These are phyloP conservation scores for Elaeis oleifera DNA, from an alignment of 202 grass and related monocot species.

Conservation along the genomic window DNA sequence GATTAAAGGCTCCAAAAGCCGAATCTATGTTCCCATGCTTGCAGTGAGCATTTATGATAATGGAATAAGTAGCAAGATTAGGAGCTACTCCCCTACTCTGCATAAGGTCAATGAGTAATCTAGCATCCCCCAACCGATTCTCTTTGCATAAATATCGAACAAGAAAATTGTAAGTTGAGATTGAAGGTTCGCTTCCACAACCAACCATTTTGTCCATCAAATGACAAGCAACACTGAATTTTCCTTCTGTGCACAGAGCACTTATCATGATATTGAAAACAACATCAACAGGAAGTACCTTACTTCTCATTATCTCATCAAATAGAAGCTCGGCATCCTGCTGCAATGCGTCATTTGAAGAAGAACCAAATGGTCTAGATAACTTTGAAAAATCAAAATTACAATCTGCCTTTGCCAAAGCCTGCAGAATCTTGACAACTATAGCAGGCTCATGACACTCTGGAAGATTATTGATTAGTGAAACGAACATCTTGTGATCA, in stretches of 20 bases:
- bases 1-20: slow-evolving; percentile 22
- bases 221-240: slow-evolving; percentile 21
- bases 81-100: slow-evolving; percentile 14
- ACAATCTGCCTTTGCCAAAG: slow-evolving; percentile 22
- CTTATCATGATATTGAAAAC: slow-evolving; percentile 33
- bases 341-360: slow-evolving; percentile 25
- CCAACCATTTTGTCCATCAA: slow-evolving; percentile 30
- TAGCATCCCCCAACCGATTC: slow-evolving; percentile 22
- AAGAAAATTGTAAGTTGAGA: slow-evolving; percentile 31
- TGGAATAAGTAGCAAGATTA: slow-evolving; percentile 25
- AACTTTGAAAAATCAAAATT: slow-evolving; percentile 1
- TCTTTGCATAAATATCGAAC: slow-evolving; percentile 24
- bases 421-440: slow-evolving; percentile 27
- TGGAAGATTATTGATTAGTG: slow-evolving; percentile 16
- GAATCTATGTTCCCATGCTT: slow-evolving; percentile 28
- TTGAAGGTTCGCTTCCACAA: slow-evolving; percentile 24
- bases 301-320: slow-evolving; percentile 20
- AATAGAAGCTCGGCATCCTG: slow-evolving; percentile 19
- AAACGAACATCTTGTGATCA: slow-evolving; percentile 28
- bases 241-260: slow-evolving; percentile 25
- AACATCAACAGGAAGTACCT: slow-evolving; percentile 28
- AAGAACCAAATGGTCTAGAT: slow-evolving; percentile 7
- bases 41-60: slow-evolving; percentile 26
- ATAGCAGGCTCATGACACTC: slow-evolving; percentile 15
- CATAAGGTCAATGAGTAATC: slow-evolving; percentile 20